These are phyloP conservation scores for Penicillium brasilianum DNA, from an alignment of 2,329 filamentous ascomycete genomes.

Conservation along the genomic window DNA sequence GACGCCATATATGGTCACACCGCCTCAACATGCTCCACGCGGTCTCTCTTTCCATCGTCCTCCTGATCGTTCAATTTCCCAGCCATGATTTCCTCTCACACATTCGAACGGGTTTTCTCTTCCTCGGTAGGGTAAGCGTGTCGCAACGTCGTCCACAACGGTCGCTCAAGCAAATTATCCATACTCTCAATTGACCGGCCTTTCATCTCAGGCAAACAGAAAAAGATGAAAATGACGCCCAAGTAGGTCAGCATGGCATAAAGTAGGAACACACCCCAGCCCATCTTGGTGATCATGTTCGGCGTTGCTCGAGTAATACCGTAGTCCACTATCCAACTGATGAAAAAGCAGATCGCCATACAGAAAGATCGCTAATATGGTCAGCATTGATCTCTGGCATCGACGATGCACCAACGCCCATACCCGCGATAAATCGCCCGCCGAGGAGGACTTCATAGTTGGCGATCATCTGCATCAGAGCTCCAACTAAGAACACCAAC, in stretches of 20 bases:
- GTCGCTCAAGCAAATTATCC: conserved; percentile 41
- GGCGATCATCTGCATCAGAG: conserved; percentile 44
- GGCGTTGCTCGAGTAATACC: conserved; percentile 39
- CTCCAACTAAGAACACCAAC: conserved; percentile 41
- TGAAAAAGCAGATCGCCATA: conserved; percentile 37
- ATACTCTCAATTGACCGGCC: conserved; percentile 41
- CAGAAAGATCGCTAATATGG: conserved; percentile 32
- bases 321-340: conserved; percentile 41
- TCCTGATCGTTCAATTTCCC: conserved; percentile 17
- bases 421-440: conserved; percentile 45
- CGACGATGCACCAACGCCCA: conserved; percentile 43
- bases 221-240: conserved; percentile 41
- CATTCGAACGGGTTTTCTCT: conserved; percentile 40
- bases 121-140: conserved; percentile 48
- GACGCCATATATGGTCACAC: conserved; percentile 3
- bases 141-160: conserved; percentile 50
- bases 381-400: conserved; percentile 33
- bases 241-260: conserved; percentile 45
- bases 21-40: conserved; percentile 23
- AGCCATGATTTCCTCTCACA: conserved; percentile 28
- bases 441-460: conserved; percentile 44
- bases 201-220: conserved; percentile 41
- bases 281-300: conserved; percentile 44
- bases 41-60: conserved; percentile 23
- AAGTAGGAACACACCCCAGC: conserved; percentile 45